Conservation (phyloP, 495 filamentous ascomycete genomes). For the Podospora anserina region DNA sequence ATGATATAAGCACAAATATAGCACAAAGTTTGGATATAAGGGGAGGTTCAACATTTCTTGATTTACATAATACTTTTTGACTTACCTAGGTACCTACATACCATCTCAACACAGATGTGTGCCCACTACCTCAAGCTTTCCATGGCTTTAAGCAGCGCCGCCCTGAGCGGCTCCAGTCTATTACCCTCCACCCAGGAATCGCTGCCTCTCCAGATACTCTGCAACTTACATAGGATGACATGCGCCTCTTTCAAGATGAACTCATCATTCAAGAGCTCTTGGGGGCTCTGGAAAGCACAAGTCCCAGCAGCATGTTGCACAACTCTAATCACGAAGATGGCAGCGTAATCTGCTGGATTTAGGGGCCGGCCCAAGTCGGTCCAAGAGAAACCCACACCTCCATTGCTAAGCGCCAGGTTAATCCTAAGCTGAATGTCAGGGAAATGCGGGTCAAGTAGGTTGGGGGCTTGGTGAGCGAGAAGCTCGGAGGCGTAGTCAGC, state of each 20-base stretch:
- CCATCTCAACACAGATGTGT: neutral
- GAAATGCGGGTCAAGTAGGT: neutral
- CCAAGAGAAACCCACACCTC: neutral
- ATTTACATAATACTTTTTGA: no score
- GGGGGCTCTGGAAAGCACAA: neutral
- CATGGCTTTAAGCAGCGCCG: neutral
- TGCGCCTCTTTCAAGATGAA: neutral
- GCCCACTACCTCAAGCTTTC: neutral
- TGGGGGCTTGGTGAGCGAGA: neutral
- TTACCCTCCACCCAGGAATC: neutral
- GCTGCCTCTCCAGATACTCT: neutral
- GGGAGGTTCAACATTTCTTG: no score
- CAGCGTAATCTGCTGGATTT: neutral
- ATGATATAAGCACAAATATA: no score
- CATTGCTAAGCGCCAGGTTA: neutral
- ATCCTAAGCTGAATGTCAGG: neutral
- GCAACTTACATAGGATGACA: neutral
- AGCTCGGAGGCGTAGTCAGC: slow-evolving; percentile 3
- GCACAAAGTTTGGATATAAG: no score
- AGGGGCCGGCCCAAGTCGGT: neutral
- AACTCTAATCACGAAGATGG: neutral
- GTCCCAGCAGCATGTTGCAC: neutral
- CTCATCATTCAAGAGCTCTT: neutral
- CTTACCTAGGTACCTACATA: no score
- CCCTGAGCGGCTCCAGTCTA: neutral